phyloP scores from a whole-genome alignment of 2,329 filamentous ascomycete genomes.

The Drechslerella stenobrocha region DNA sequence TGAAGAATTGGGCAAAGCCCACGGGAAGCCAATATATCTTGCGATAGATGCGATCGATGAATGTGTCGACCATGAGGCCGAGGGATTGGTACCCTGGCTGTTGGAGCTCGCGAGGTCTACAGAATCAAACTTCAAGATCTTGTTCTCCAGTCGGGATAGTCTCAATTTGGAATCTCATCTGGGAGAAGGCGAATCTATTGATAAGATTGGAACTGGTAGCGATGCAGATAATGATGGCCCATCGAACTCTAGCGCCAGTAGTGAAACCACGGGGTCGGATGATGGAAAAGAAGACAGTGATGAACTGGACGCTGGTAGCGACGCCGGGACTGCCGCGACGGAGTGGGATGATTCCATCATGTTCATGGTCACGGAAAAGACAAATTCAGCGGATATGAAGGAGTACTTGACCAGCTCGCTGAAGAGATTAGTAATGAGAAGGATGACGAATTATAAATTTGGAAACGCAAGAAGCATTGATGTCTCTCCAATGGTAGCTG shows the following conservation, averaged over 20 bases:
- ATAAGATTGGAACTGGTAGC: too few species aligned
- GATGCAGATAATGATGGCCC: background rate
- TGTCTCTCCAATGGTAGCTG: slow-evolving; percentile 34
- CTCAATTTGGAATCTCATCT: slow-evolving; percentile 20
- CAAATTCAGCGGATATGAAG: slow-evolving; percentile 44
- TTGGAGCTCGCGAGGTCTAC: slow-evolving; percentile 24
- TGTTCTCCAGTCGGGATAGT: slow-evolving; percentile 41
- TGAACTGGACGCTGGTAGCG: slow-evolving; percentile 2
- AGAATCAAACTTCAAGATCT: slow-evolving; percentile 29
- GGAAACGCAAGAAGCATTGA: slow-evolving; percentile 28
- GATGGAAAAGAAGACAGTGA: background rate
- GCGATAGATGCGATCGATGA: slow-evolving; percentile 40
- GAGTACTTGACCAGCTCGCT: slow-evolving; percentile 30
- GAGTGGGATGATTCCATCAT: slow-evolving; percentile 36
- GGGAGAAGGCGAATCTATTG: background rate
- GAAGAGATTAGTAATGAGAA: slow-evolving; percentile 29
- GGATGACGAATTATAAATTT: slow-evolving; percentile 31
- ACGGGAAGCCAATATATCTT: slow-evolving; percentile 36
- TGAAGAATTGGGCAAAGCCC: slow-evolving; percentile 18
- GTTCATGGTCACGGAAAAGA: slow-evolving; percentile 34
- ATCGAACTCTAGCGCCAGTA: background rate
- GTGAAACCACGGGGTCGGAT: background rate
- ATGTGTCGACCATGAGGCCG: slow-evolving; percentile 34
- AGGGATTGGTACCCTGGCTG: slow-evolving; percentile 33
- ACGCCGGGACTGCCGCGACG: background rate